phyloP scores from a whole-genome alignment of 257 asterid genomes.

The Echites panduratus region DNA sequence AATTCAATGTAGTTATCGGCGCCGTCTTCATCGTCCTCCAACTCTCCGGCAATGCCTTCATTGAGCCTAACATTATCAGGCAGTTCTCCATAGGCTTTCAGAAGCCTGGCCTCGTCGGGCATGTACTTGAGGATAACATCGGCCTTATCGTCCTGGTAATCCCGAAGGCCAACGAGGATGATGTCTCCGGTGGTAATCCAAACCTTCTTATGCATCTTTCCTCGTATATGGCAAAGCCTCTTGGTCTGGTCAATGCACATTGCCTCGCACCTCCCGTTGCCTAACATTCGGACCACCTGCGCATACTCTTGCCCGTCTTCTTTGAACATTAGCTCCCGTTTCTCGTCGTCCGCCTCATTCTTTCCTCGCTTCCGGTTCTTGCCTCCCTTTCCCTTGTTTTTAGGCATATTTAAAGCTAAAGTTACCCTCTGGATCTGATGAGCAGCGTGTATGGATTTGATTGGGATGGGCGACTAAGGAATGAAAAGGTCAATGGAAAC shows the following conservation, averaged over 20 bases:
- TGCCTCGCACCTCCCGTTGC: conserved; percentile 1
- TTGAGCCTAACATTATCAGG: not conserved
- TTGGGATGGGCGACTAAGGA: not conserved
- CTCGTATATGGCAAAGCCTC: conserved; percentile 2
- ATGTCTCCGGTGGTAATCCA: not conserved
- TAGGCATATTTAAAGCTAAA: not conserved
- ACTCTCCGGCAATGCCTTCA: conserved; percentile 8
- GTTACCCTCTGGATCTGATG: not conserved
- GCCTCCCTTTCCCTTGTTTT: conserved; percentile 4
- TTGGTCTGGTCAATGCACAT: conserved; percentile 6
- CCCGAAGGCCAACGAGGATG: not conserved
- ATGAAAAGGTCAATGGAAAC: not conserved
- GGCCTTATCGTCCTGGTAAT: conserved; percentile 7
- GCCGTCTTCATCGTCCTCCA: not conserved
- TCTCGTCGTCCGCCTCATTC: conserved; percentile 2
- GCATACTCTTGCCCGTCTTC: conserved; percentile 9
- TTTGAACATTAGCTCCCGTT: not conserved
- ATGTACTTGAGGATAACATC: not conserved
- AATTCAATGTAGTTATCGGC: not conserved
- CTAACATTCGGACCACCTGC: not conserved
- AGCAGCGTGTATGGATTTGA: too few species aligned
- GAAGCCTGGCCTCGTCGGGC: conserved; percentile 7
- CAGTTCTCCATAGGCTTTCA: not conserved
- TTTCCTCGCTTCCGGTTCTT: conserved; percentile 4
- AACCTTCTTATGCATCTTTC: conserved; percentile 6